Conservation (phyloP, 1,284 basidiomycete genomes). For the Peniophora sp. region DNA sequence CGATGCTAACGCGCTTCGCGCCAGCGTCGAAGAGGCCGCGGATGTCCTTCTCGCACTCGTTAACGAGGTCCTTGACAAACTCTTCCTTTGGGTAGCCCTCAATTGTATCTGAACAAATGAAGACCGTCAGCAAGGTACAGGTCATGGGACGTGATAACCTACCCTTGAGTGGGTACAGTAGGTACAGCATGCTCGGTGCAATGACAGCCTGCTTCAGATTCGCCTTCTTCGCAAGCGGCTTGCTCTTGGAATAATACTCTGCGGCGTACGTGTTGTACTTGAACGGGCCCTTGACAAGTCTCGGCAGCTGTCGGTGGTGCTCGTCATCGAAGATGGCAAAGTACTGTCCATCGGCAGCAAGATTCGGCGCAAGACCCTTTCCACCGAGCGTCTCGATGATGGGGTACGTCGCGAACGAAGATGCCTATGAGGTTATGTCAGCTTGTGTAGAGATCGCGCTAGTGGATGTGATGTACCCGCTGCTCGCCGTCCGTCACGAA, state of each 20-base stretch:
- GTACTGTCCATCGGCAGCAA: slow-evolving; percentile 12
- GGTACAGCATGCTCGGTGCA: slow-evolving; percentile 14
- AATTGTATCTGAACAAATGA: slow-evolving; percentile 7
- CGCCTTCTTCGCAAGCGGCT: background rate
- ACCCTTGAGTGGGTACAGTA: slow-evolving; percentile 12
- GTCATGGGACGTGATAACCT: too few relatives aligned
- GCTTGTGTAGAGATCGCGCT: too few relatives aligned
- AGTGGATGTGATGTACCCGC: slow-evolving; percentile 1
- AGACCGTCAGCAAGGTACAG: too few relatives aligned
- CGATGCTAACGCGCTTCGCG: slow-evolving; percentile 14
- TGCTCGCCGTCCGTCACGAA: slow-evolving; percentile 15
- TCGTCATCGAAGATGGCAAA: slow-evolving; percentile 14
- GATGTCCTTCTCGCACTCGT: slow-evolving; percentile 15
- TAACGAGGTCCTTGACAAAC: slow-evolving; percentile 12
- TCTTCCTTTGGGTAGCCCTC: slow-evolving; percentile 12
- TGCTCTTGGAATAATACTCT: background rate
- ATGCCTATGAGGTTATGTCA: too few relatives aligned
- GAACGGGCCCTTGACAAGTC: slow-evolving; percentile 14
- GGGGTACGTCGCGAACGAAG: slow-evolving; percentile 14
- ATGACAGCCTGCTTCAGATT: slow-evolving; percentile 11
- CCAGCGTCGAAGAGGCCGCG: slow-evolving; percentile 14
- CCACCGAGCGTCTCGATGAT: slow-evolving; percentile 12
- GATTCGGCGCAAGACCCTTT: slow-evolving; percentile 12
- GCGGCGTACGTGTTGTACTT: background rate
- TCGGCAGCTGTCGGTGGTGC: slow-evolving; percentile 13